Evolutionary conservation across 352 stramenopile genomes (phyloP).

Genomic region (Phytopythium aichiense): DNA sequence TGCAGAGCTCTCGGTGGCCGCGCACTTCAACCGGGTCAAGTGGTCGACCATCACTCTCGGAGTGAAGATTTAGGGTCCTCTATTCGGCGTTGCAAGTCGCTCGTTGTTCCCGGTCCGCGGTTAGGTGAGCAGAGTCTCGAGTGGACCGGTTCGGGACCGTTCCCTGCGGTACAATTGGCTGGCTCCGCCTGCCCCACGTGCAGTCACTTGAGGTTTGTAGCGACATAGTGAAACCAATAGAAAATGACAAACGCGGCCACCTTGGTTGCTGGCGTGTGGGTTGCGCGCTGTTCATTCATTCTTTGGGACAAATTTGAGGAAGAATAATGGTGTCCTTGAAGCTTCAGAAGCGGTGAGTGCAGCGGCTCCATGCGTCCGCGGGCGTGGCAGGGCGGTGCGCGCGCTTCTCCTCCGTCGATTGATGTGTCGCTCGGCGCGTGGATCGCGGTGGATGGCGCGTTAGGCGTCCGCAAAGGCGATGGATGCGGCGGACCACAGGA

Average conservation of each 20-base stretch:
- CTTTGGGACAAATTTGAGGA: conserved; percentile 84
- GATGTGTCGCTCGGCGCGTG: background rate
- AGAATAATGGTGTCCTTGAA: conserved; percentile 88
- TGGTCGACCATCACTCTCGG: background rate
- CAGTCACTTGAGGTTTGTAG: background rate
- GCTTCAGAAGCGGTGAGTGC: conserved; percentile 86
- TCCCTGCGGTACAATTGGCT: conserved; percentile 2
- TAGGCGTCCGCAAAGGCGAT: background rate
- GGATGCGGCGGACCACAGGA: background rate
- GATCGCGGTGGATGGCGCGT: background rate
- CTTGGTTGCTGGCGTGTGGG: background rate
- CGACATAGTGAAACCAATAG: background rate
- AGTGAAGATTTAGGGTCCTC: background rate
- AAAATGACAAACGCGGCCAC: background rate
- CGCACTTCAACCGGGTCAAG: conserved; percentile 1
- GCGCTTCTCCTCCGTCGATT: background rate
- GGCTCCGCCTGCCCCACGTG: conserved; percentile 4
- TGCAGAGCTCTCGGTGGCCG: background rate
- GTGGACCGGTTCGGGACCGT: conserved; percentile 5
- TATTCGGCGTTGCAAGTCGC: background rate
- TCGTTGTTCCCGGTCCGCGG: background rate
- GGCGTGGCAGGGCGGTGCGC: background rate
- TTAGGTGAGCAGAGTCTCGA: background rate
- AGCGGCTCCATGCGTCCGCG: background rate
- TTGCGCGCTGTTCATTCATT: conserved; percentile 34